phyloP scores from a whole-genome alignment of 305 asterid species.

The Solanum hybrid region DNA sequence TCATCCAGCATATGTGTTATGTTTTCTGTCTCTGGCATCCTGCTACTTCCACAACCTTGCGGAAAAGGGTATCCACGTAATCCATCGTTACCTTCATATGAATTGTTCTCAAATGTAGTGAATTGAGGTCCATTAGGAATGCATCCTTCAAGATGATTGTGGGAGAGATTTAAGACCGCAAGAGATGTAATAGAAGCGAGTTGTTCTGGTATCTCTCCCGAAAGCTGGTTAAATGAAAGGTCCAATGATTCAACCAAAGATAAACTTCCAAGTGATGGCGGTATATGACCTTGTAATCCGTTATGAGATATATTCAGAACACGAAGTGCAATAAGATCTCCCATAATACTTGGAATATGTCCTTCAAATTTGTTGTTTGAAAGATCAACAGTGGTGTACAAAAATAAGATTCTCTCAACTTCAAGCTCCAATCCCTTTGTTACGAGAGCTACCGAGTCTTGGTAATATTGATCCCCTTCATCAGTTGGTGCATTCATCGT shows the following conservation, averaged over 20 bases:
- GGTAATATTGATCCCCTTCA: too few species aligned
- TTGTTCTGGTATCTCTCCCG: constrained; percentile 5
- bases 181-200: neutral
- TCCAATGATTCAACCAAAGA: constrained; percentile 11
- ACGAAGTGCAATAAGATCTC: neutral
- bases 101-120: neutral
- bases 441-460: too few species aligned
- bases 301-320: constrained; percentile 15
- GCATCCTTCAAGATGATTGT: neutral
- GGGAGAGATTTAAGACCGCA: constrained; percentile 6
- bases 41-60: neutral
- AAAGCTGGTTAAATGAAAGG: constrained; percentile 15
- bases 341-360: neutral
- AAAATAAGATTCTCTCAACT: neutral
- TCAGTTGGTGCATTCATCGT: too few species aligned
- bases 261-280: neutral
- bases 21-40: neutral
- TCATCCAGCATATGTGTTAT: neutral
- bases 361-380: constrained; percentile 15
- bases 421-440: neutral
- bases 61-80: rapidly evolving
- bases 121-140: neutral
- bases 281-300: neutral
- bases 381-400: constrained; percentile 11
- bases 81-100: neutral